Evolutionary conservation across 495 filamentous ascomycete genomes (phyloP), one percentile per base, ranked within the genome.

Genomic region (Xylaria scruposa): DNA sequence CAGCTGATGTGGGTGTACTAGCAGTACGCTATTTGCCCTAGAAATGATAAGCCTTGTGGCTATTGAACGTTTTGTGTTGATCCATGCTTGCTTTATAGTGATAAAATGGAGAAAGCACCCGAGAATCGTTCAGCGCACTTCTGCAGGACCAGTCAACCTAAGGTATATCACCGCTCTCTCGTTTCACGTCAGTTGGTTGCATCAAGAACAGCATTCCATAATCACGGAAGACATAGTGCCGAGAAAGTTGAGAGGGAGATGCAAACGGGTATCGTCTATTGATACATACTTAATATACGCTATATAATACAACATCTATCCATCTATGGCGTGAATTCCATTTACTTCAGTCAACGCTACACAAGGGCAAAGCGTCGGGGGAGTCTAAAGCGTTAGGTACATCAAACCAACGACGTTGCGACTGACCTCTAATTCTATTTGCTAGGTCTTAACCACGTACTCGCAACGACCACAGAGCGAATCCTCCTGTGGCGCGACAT

Each of bases 391-490:
- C 19, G 9, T 10, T 66, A n/a, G n/a, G n/a, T n/a, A 21, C 19
- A 40, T n/a, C 29, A 66, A 49, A 12, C 38, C 26, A 8, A 94
- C 85, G 13, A 93, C 91, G 1, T 89, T 38, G 8, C 8, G 8
- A 1, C 36, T 38, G 7, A 3, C 31, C 36, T 26, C 17, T 8
- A 3, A 61, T 33, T 6, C 31, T 2, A 13, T 54, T 53, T 9
- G 4, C 21, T 42, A 44, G 4, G 83, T 81, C 24, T 79, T 73
- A 8, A 94, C 86, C 12, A 93, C 91, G 2, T 89, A 85, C 70
- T 91, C 88, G 80, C 95, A 97, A 75, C 94, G 85, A 64, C 80
- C 81, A 81, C 95, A 97, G 59, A 97, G 81, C 70, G 80, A 79
- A 24, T 91, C 89, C 78, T 90, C 86, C 46, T 80, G 77, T 12